Evolutionary conservation across 768 basidiomycete genomes (phyloP).

Genomic region (Rhizopogon vesiculosus): DNA sequence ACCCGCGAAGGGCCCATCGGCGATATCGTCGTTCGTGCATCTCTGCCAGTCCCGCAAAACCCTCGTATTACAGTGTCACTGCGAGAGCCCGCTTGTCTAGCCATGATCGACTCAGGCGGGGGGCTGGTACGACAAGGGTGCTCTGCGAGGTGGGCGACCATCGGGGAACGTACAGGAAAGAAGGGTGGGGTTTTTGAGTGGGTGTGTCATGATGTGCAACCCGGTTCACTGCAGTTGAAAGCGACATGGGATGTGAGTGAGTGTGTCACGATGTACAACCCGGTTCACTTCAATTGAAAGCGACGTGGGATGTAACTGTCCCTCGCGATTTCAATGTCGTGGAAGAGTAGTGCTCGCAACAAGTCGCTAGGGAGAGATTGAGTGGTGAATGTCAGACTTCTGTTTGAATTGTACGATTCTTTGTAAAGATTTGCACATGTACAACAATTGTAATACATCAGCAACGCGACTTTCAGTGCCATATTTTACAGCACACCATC

Average conservation of each 20-base stretch:
- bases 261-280: conserved; percentile 10
- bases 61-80: conserved; percentile 22
- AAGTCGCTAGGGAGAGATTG: no score
- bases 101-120: conserved; percentile 12
- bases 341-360: conserved; percentile 4
- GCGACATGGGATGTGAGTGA: conserved; percentile 21
- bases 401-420: neutral
- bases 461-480: no score
- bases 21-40: conserved; percentile 18
- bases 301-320: conserved; percentile 23
- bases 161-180: conserved; percentile 13
- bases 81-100: conserved; percentile 21
- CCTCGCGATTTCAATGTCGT: conserved; percentile 14
- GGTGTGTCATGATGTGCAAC: conserved; percentile 9
- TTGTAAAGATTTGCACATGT: neutral
- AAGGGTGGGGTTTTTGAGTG: conserved; percentile 6
- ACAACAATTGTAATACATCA: neutral
- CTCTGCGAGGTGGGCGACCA: conserved; percentile 16
- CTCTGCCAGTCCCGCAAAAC: conserved; percentile 23
- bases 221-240: conserved; percentile 21
- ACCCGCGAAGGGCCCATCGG: conserved; percentile 7
- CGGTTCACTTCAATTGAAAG: conserved; percentile 21
- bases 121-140: conserved; percentile 8
- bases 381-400: neutral
- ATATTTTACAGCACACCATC: conserved; percentile 46